Evolutionary conservation across 495 filamentous ascomycete species (phyloP), one percentile per base, ranked within the genome.

Genomic region (Copromyces sp.): DNA sequence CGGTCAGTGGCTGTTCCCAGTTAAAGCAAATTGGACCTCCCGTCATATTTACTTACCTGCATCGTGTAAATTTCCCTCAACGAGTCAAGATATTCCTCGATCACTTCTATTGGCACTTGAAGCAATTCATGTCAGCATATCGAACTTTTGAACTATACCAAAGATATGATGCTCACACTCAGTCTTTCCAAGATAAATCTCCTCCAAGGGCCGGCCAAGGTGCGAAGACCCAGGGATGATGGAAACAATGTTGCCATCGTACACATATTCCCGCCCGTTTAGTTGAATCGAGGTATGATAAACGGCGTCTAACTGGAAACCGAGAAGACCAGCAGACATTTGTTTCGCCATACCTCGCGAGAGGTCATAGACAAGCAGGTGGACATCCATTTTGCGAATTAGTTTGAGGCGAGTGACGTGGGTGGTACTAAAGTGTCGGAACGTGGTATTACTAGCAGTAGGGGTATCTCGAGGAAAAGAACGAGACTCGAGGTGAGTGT

Each of bases 341-440:
- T 85, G 80, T 41, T 79, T 80, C 16, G 83, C 85, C 42, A 88
- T 69, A 42, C 90, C 94, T 79, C 90, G 86, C 17, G 95, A 97
- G 44, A 99, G 87, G 84, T 99, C 95, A 76, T 99, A 99, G 70
- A 97, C 90, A 73, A 97, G 95, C 68, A 98, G 87, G 78, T 95
- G 86, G 44, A 97, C 92, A 73, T 96, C 92, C 94, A 97, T 97
- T 38, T 42, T 76, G 47, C 44, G 14, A 41, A 40, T 68, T 68
- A 4, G 32, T 44, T 41, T 16, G 53, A 20, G 24, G 14, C 24
- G 47, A 32, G 3, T 44, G 39, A 70, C 41, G 12, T 8, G 32
- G 42, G 39, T 12, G 6, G 53, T 65, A 65, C 29, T 65, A 29
- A 29, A 65, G 29, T 16, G 2, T 37, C 35, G 53, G 53, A 35